A percentile compares a stretch with the other conserved stretches of the same genome.
phyloP scores from a whole-genome alignment of 441 rosid genomes.

The Isatis lusitanica region DNA sequence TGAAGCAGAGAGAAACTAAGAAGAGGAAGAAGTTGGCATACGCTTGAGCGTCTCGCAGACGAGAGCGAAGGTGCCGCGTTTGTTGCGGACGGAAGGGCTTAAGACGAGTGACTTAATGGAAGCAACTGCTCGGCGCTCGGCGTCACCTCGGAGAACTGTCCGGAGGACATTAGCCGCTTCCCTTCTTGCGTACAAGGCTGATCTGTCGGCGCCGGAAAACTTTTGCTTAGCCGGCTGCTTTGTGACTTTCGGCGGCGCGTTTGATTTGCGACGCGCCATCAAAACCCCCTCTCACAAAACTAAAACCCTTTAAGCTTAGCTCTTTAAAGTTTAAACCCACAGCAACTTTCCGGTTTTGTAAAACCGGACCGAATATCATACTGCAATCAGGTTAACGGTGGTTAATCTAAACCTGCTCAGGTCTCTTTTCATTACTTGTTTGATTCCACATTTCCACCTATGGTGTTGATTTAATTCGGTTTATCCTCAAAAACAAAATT shows the following conservation, averaged over 20 bases:
- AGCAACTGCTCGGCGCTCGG: constrained; percentile 68
- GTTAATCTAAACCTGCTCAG: background rate
- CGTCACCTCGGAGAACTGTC: constrained; percentile 74
- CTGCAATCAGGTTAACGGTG: background rate
- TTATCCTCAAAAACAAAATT: background rate
- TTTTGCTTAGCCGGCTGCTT: constrained; percentile 30
- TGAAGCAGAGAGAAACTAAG: background rate
- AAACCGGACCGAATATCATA: background rate
- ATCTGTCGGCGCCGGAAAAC: constrained; percentile 57
- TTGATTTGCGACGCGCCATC: constrained; percentile 48
- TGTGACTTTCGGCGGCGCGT: constrained; percentile 34
- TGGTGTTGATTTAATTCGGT: background rate
- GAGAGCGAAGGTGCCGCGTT: constrained; percentile 81
- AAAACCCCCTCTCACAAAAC: background rate
- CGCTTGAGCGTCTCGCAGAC: constrained; percentile 92
- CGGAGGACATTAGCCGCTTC: constrained; percentile 81
- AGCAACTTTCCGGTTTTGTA: background rate
- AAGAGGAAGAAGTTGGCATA: constrained; percentile 27
- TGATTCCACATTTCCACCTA: background rate
- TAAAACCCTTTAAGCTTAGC: background rate
- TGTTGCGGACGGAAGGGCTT: constrained; percentile 72
- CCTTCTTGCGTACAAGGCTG: constrained; percentile 75
- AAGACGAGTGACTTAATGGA: constrained; percentile 85
- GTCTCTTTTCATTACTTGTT: background rate
- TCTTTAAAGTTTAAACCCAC: constrained; percentile 8